These are phyloP conservation scores for Colletotrichum shisoi DNA, from an alignment of 2,329 filamentous ascomycete genomes.

Conservation along the genomic window DNA sequence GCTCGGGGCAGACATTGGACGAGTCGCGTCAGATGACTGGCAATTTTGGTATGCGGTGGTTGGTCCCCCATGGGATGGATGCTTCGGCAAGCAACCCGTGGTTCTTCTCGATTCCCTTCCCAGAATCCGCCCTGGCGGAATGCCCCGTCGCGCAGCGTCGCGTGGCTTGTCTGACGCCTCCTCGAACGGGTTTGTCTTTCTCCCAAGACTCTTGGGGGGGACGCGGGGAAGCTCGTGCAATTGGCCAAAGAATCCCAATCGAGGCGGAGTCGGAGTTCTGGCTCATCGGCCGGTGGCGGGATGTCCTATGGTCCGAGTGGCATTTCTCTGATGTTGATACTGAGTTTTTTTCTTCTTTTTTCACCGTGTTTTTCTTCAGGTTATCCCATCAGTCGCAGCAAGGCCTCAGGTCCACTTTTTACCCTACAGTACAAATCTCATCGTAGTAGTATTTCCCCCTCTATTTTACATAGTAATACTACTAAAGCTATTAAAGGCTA, in stretches of 20 bases:
- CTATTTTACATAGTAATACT: too few relatives aligned
- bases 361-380: not conserved
- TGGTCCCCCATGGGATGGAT: not conserved
- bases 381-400: too few relatives aligned
- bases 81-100: not conserved
- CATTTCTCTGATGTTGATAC: not conserved
- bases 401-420: too few relatives aligned
- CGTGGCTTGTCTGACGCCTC: conserved; percentile 34
- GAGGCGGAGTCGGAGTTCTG: not conserved
- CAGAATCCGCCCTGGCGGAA: not conserved
- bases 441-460: too few relatives aligned
- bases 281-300: not conserved
- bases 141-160: not conserved
- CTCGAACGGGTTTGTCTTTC: conserved; percentile 31
- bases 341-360: not conserved
- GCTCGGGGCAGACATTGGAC: conserved; percentile 9
- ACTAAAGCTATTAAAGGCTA: too few relatives aligned
- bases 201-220: not conserved
- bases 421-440: too few relatives aligned
- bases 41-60: not conserved
- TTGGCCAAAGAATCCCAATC: too few relatives aligned
- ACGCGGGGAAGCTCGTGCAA: conserved; percentile 3
- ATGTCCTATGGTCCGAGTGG: not conserved
- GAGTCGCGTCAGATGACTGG: not conserved
- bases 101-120: too few relatives aligned